Conservation (phyloP, 345 rosid genomes). For the Orychophragmus violaceus region DNA sequence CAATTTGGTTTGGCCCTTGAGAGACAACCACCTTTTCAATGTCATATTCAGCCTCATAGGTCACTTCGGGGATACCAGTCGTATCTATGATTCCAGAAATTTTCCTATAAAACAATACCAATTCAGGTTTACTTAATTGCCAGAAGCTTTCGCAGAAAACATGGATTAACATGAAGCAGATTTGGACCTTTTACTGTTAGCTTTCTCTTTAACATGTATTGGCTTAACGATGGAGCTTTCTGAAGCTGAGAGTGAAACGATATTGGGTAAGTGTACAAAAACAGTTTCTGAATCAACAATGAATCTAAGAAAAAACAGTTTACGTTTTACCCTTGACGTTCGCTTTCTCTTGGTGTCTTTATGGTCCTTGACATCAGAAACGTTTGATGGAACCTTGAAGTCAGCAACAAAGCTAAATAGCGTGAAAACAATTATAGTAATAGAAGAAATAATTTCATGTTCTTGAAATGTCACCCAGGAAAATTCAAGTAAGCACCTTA, state of each 20-base stretch:
- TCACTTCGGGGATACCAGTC: constrained; percentile 4
- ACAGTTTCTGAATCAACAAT: not conserved
- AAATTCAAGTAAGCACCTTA: constrained; percentile 27
- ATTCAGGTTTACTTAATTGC: not conserved
- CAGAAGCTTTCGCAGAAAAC: not conserved
- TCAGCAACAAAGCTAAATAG: constrained; percentile 19
- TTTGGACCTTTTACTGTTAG: constrained; percentile 38
- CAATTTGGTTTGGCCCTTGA: constrained; percentile 5
- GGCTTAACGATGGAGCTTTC: constrained; percentile 18
- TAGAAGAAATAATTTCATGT: not conserved
- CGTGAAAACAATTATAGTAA: constrained; percentile 6
- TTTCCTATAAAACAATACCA: constrained; percentile 15
- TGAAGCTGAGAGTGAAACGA: constrained; percentile 34
- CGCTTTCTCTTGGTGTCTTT: constrained; percentile 37
- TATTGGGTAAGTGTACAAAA: not conserved
- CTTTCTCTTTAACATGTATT: constrained; percentile 31
- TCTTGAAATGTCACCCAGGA: not conserved
- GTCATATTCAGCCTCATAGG: constrained; percentile 2
- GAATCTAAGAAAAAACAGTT: constrained; percentile 4
- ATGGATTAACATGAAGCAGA: not conserved
- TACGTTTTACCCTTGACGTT: constrained; percentile 37
- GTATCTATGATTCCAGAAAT: constrained; percentile 19
- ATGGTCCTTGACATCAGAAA: constrained; percentile 11
- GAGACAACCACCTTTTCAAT: not conserved
- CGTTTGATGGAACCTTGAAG: constrained; percentile 34